Base-by-base conservation (phyloP, 2,329 filamentous ascomycete species). In the Neopestalotiopsis clavispora region DNA sequence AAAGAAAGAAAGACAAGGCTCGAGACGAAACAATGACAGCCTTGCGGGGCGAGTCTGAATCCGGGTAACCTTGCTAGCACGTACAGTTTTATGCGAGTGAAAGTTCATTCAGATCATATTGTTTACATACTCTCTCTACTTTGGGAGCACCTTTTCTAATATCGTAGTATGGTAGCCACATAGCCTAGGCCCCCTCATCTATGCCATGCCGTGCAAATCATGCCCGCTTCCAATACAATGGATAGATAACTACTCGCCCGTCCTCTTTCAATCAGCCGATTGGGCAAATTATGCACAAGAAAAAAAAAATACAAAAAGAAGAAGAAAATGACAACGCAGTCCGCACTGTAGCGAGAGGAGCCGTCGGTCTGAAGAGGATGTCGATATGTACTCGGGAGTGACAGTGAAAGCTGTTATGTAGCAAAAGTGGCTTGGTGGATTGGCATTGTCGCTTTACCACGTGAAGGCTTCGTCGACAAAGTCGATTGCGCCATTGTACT, bases 401-500 rank as follows among this genome's bases (percentile, higher is more conserved):
- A 40, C 60, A 49, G 61, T 52, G 20, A 40, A 40, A 13, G 17
- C 45, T 42, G 28, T 28, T 57, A 57, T 34, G 45, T 45, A 56
- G 49, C 34, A 12, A 38, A 61, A 62, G 32, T 20, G 49, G n/a
- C 42, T n/a, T 56, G 34, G 60, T n/a, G 52, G 58, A 58, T 38
- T 20, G 60, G 17, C 34, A 14, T 23, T n/a, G n/a, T 58, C 17
- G 45, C 30, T 71, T 74, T 83, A 88, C 86, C 86, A 88, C 3
- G 85, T 85, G 81, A 95, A 95, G 4, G 91, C 91, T 79, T 95
- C 92, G 81, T 95, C 92, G 70, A 92, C 86, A 78, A 95, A 94
- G 76, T 95, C 92, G 67, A 95, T 89, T 69, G 89, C 89, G 72
- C 89, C 90, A 61, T 85, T 80, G 71, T 90, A 85, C 78, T 93